Evolutionary conservation across 2,329 filamentous ascomycete species (phyloP).

Genomic region (Aspergillus oerlinghausenensis): DNA sequence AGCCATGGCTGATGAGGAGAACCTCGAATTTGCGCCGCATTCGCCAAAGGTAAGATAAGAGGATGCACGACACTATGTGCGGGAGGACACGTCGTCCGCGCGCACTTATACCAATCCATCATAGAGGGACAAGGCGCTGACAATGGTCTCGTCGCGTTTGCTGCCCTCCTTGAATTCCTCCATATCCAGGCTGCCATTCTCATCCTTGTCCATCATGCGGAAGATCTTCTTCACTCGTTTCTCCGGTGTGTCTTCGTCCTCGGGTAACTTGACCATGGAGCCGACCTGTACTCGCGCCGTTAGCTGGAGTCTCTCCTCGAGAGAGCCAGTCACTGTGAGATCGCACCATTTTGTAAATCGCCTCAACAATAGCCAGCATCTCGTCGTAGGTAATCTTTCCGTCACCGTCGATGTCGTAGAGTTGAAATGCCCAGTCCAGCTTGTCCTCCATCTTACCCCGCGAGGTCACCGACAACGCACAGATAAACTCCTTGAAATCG

Average conservation of each 20-base stretch:
- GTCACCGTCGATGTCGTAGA: conserved; percentile 98
- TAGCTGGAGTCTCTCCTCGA: conserved; percentile 6
- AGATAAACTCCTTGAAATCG: conserved; percentile 99
- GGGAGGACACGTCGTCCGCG: neutral
- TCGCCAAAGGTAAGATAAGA: neutral
- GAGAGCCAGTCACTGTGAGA: conserved; percentile 1
- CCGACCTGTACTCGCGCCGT: conserved; percentile 62
- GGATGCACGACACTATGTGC: neutral
- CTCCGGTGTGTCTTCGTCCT: conserved; percentile 98
- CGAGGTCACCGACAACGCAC: conserved; percentile 92
- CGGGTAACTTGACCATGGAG: conserved; percentile 97
- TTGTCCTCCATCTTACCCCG: conserved; percentile 99
- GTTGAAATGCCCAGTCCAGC: conserved; percentile 97
- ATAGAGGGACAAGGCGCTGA: conserved; percentile 92
- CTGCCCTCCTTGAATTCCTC: conserved; percentile 99
- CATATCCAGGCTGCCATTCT: conserved; percentile 95
- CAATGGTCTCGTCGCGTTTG: conserved; percentile 98
- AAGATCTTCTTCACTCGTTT: conserved; percentile 99
- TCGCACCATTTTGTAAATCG: conserved; percentile 97
- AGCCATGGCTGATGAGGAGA: neutral
- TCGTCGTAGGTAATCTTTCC: conserved; percentile 99
- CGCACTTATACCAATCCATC: conserved; percentile 75
- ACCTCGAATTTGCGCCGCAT: conserved; percentile 1
- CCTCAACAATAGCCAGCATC: conserved; percentile 98
- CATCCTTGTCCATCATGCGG: conserved; percentile 99